Evolutionary conservation across 2,329 filamentous ascomycete genomes (phyloP).

Genomic region (Nakataea oryzae): DNA sequence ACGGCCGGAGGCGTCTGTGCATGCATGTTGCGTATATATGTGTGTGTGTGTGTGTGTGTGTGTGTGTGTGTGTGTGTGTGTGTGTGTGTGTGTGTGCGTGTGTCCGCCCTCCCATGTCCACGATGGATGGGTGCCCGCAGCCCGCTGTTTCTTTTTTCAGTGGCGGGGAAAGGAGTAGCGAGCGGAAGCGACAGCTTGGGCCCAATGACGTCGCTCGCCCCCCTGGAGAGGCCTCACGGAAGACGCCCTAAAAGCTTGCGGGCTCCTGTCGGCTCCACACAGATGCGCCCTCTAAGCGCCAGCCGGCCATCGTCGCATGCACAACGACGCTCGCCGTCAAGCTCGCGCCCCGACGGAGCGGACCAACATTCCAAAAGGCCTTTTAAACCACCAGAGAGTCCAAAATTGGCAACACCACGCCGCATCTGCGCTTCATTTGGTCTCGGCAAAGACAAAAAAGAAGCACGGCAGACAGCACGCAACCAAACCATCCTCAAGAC

Average conservation of each 20-base stretch:
- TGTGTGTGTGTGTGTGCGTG: neutral
- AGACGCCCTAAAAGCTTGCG: neutral
- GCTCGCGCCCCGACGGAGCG: constrained; percentile 5
- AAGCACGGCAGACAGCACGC: neutral
- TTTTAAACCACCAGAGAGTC: neutral
- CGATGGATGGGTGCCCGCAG: neutral
- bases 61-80: neutral
- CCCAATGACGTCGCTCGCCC: constrained; percentile 5
- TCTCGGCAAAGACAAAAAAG: constrained; percentile 1
- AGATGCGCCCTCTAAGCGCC: constrained; percentile 16
- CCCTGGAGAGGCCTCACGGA: constrained; percentile 1
- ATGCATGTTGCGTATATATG: neutral
- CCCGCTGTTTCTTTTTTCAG: neutral
- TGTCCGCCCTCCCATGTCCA: neutral
- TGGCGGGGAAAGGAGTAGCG: neutral
- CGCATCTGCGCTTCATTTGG: constrained; percentile 5
- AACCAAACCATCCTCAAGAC: neutral
- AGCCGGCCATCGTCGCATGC: neutral
- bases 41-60: neutral
- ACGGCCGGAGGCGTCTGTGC: neutral
- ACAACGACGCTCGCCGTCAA: constrained; percentile 6
- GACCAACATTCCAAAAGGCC: constrained; percentile 8
- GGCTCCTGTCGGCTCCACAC: constrained; percentile 12
- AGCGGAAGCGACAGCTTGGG: neutral
- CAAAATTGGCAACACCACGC: constrained; percentile 6